Base-by-base conservation (phyloP, 257 asterid genomes). In the Penstemon newberryi region DNA sequence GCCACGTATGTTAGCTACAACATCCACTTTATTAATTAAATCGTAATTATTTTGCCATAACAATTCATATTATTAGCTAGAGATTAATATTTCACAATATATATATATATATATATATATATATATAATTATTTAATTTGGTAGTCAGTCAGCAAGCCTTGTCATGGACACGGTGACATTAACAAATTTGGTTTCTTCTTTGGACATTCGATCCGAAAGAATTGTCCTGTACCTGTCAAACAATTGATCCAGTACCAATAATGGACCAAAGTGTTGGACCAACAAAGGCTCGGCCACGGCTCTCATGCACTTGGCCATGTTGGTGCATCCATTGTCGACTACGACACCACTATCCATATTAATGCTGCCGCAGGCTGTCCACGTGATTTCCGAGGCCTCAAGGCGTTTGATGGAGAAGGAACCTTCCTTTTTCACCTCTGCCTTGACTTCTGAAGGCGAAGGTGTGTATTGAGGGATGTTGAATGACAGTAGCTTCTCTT, bases 251-350 rank as follows among this genome's bases (percentile, higher is more conserved):
- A 89, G 79, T 41, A 82, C 41, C 1, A 52, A 45, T 7, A 49
- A 45, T 7, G 71, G 75, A 3, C 85, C 88, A 43, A 89, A 87
- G 66, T 87, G 96, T n/a, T 70, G 71, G 15, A 77, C 73, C 56
- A 87, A 56, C 75, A 89, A 40, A 3, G 96, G 85, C 63, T 89
- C 96, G 1, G 83, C 83, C 69, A 87, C 89, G 1, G 93, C 82
- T 70, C 96, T 81, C 79, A 89, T 79, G 78, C 91, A 85, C 37
- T 63, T 69, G 1, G 89, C 73, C 10, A 87, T 83, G 39, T 62
- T 59, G 41, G 58, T 59, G 67, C 79, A 85, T 6, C 84, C 91
- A 45, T 65, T 71, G 0, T 72, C 78, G 0, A 0, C 80, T 6
- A 33, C 3, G 38, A 8, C 4, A 25, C 2, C 2, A 36, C 39